These are phyloP conservation scores for Podochytrium sp. DNA, from an alignment of 192 early-diverging fungal species.

Conservation along the genomic window DNA sequence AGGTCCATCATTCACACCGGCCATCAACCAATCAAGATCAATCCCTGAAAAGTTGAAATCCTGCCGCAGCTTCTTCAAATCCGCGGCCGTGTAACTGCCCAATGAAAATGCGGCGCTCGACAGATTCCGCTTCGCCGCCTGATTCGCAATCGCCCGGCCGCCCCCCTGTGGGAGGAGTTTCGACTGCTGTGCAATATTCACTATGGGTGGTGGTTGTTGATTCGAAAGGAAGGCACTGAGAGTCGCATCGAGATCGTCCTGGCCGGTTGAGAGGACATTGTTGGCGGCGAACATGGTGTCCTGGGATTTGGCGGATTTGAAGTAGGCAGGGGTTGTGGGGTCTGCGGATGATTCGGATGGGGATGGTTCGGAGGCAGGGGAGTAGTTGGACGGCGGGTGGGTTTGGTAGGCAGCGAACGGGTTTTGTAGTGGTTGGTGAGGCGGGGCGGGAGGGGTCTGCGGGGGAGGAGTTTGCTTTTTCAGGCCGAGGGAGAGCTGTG, in stretches of 20 bases:
- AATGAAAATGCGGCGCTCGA: slow-evolving; percentile 49
- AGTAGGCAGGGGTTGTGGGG: not conserved
- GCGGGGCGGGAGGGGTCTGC: not conserved
- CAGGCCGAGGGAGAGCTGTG: slow-evolving; percentile 18
- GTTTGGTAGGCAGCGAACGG: not conserved
- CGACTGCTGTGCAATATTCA: not conserved
- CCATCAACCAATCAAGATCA: slow-evolving; percentile 22
- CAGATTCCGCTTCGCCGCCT: slow-evolving; percentile 37
- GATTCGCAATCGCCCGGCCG: not conserved
- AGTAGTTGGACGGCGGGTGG: too few relatives aligned
- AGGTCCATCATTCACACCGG: not conserved
- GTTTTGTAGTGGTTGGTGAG: not conserved
- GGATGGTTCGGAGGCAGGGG: not conserved
- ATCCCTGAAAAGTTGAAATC: slow-evolving; percentile 34
- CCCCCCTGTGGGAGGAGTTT: not conserved
- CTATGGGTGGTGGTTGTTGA: not conserved
- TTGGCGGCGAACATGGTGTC: slow-evolving; percentile 24
- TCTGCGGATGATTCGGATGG: not conserved
- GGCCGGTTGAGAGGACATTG: not conserved
- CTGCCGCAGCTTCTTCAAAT: slow-evolving; percentile 46
- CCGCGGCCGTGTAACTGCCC: slow-evolving; percentile 42
- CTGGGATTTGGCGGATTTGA: not conserved
- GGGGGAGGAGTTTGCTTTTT: not conserved
- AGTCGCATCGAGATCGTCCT: slow-evolving; percentile 21
- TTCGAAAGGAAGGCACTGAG: not conserved